phyloP scores from a whole-genome alignment of 768 basidiomycete species.

The Pulveroboletus ravenelii region DNA sequence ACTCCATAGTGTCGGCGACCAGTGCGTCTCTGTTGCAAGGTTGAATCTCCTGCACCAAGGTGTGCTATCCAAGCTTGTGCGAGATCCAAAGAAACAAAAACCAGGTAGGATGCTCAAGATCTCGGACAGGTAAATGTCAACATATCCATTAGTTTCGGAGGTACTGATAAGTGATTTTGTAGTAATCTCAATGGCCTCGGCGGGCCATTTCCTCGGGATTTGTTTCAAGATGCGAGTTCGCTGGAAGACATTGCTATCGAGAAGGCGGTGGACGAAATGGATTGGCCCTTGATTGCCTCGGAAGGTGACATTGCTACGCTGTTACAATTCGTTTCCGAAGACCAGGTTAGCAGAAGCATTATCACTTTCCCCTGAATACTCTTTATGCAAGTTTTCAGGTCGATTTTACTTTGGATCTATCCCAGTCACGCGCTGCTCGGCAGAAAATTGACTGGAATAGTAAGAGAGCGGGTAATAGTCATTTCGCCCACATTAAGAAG shows the following conservation, averaged over 20 bases:
- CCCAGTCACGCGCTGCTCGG: constrained; percentile 52
- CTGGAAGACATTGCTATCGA: constrained; percentile 53
- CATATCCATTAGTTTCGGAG: background rate
- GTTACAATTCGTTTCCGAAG: constrained; percentile 76
- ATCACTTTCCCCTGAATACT: background rate
- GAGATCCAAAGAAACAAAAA: constrained; percentile 55
- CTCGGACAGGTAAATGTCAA: constrained; percentile 53
- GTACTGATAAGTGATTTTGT: constrained; percentile 2
- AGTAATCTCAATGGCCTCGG: constrained; percentile 68
- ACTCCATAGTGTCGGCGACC: constrained; percentile 53
- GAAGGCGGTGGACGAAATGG: constrained; percentile 52
- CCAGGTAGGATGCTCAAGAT: constrained; percentile 77
- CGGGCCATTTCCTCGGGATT: constrained; percentile 57
- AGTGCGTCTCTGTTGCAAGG: constrained; percentile 50
- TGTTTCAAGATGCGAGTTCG: constrained; percentile 66
- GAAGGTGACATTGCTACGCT: constrained; percentile 80
- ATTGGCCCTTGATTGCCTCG: constrained; percentile 75
- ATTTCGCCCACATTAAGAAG: background rate
- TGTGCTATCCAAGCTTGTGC: constrained; percentile 60
- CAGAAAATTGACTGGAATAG: constrained; percentile 74
- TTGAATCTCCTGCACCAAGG: constrained; percentile 59
- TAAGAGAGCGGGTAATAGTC: constrained; percentile 69
- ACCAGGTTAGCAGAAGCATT: constrained; percentile 46
- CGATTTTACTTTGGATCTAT: constrained; percentile 66
- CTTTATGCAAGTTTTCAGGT: constrained; percentile 41